phyloP scores from a whole-genome alignment of 352 stramenopile genomes.

The Lagenidium giganteum region DNA sequence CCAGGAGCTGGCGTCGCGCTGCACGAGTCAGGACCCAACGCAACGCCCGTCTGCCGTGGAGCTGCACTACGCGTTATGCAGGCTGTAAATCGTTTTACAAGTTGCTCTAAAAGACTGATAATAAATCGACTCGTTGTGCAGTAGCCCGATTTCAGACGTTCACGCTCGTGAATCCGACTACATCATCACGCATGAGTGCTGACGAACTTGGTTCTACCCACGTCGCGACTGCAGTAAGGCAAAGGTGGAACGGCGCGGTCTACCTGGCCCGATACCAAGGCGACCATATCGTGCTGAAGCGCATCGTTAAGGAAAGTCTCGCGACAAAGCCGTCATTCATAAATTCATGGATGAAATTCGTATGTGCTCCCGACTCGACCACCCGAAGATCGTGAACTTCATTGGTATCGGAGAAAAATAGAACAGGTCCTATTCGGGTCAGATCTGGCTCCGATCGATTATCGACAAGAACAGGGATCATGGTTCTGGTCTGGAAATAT shows the following conservation, averaged over 20 bases:
- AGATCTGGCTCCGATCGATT: too few species aligned
- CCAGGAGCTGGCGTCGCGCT: conserved; percentile 6
- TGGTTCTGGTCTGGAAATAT: too few species aligned
- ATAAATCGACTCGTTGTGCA: too few species aligned
- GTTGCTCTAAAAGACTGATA: too few species aligned
- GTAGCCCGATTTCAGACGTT: too few species aligned
- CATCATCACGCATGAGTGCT: too few species aligned
- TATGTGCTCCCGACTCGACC: conserved; percentile 12
- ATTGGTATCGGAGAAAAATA: conserved; percentile 15
- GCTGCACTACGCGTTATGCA: conserved; percentile 20
- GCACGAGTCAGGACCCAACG: conserved; percentile 9
- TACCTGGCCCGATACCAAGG: not conserved
- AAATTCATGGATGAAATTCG: conserved; percentile 20
- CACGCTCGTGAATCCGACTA: too few species aligned
- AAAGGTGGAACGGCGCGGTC: not conserved
- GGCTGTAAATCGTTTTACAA: too few species aligned
- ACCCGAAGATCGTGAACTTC: conserved; percentile 21
- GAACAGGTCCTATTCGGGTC: too few species aligned
- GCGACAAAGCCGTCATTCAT: conserved; percentile 8
- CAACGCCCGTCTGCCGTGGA: conserved; percentile 18
- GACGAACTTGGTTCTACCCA: too few species aligned
- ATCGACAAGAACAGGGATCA: too few species aligned
- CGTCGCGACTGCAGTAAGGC: not conserved
- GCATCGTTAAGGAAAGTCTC: conserved; percentile 2
- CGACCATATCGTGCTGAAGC: not conserved